A percentile compares a stretch with the other conserved stretches of the same genome.
phyloP scores from a whole-genome alignment of 2,329 filamentous ascomycete genomes.

The Trichophyton verrucosum region DNA sequence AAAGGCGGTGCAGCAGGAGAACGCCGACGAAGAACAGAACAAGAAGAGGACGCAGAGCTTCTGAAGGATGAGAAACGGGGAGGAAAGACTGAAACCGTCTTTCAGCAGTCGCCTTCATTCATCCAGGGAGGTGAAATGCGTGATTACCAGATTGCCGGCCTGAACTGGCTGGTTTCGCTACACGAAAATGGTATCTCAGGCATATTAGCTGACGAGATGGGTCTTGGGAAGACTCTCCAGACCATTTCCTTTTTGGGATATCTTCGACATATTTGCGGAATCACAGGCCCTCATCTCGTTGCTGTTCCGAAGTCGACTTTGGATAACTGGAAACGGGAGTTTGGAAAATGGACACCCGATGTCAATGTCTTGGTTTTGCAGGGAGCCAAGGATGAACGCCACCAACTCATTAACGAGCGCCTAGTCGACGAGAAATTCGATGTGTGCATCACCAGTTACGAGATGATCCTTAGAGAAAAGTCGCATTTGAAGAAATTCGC shows the following conservation, averaged over 20 bases:
- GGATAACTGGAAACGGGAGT: conserved; percentile 97
- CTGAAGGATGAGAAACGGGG: conserved; percentile 77
- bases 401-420: conserved; percentile 75
- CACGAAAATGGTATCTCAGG: conserved; percentile 98
- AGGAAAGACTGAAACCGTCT: conserved; percentile 74
- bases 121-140: conserved; percentile 77
- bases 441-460: conserved; percentile 95
- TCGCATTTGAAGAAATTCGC: conserved; percentile 91
- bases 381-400: conserved; percentile 86
- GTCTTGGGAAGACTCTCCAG: conserved; percentile 91
- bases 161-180: conserved; percentile 95
- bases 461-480: conserved; percentile 96
- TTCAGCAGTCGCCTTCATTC: conserved; percentile 86
- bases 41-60: conserved; percentile 90
- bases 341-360: conserved; percentile 85
- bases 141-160: conserved; percentile 87
- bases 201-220: conserved; percentile 97
- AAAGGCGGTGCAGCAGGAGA: conserved; percentile 74
- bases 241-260: conserved; percentile 96
- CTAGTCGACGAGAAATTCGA: conserved; percentile 94
- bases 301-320: conserved; percentile 93
- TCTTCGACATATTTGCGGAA: conserved; percentile 77
- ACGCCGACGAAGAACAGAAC: conserved; percentile 77
- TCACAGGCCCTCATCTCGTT: conserved; percentile 80
- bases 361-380: conserved; percentile 89